These are phyloP conservation scores for Rhododendron ovatum DNA, from an alignment of 148 eudicot genomes.

Conservation along the genomic window DNA sequence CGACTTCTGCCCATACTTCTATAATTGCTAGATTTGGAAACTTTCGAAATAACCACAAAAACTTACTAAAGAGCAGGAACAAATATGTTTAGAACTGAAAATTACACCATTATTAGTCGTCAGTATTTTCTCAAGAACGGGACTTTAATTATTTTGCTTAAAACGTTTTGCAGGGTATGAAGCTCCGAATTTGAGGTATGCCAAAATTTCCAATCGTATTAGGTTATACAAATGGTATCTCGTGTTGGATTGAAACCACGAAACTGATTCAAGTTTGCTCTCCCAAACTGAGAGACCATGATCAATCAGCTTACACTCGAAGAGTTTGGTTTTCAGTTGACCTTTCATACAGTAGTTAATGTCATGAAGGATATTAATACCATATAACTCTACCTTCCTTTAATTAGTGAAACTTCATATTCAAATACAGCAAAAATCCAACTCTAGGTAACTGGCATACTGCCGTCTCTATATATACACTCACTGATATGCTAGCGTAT, in stretches of 20 bases:
- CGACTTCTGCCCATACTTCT: too few species aligned
- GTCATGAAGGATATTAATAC: neutral
- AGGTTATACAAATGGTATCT: neutral
- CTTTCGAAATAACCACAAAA: neutral
- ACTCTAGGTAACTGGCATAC: neutral
- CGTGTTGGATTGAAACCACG: neutral
- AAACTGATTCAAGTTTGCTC: neutral
- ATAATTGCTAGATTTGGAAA: neutral
- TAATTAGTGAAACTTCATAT: neutral
- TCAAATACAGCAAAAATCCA: neutral
- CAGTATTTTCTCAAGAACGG: neutral
- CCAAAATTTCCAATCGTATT: neutral
- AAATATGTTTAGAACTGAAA: neutral
- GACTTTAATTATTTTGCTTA: neutral
- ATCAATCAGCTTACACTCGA: neutral
- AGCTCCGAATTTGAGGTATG: conserved; percentile 67
- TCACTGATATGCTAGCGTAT: neutral
- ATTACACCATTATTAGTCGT: neutral
- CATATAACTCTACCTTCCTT: neutral
- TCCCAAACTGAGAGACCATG: neutral
- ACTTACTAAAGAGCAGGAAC: neutral
- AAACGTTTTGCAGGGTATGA: conserved; percentile 48
- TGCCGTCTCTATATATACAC: neutral
- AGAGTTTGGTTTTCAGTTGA: neutral
- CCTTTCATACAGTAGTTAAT: neutral